These are phyloP conservation scores for Beta vulgaris DNA, from an alignment of 148 eudicot species.

Conservation along the genomic window DNA sequence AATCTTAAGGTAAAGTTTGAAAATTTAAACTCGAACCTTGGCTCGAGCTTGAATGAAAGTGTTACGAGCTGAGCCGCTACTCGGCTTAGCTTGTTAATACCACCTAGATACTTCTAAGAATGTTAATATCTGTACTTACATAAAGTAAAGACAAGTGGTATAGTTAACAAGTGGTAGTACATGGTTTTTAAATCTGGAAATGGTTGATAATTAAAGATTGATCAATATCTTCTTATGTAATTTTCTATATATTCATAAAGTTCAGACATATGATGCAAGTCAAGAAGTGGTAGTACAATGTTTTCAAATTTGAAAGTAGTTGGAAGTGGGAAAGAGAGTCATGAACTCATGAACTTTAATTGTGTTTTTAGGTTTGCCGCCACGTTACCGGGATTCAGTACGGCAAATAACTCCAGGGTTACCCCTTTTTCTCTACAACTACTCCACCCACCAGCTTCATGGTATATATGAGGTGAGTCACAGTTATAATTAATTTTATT, in stretches of 20 bases:
- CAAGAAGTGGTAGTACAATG: background rate
- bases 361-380: constrained; percentile 73
- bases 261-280: background rate
- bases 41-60: too few species aligned
- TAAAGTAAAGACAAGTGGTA: too few species aligned
- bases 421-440: constrained; percentile 97
- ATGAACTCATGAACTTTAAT: constrained; percentile 11
- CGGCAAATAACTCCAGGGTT: constrained; percentile 93
- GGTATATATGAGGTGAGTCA: constrained; percentile 91
- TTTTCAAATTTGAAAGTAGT: background rate
- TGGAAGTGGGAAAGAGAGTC: constrained; percentile 10
- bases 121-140: too few species aligned
- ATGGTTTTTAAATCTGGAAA: too few species aligned
- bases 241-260: background rate
- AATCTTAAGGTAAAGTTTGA: too few species aligned
- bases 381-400: constrained; percentile 95
- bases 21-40: too few species aligned
- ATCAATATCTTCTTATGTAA: background rate
- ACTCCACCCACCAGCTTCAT: constrained; percentile 99
- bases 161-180: too few species aligned
- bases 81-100: too few species aligned
- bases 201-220: too few species aligned
- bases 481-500: background rate
- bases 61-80: too few species aligned
- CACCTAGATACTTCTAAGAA: too few species aligned